Conservation (phyloP, 495 filamentous ascomycete species). For the Aspergillus bertholletiae region DNA sequence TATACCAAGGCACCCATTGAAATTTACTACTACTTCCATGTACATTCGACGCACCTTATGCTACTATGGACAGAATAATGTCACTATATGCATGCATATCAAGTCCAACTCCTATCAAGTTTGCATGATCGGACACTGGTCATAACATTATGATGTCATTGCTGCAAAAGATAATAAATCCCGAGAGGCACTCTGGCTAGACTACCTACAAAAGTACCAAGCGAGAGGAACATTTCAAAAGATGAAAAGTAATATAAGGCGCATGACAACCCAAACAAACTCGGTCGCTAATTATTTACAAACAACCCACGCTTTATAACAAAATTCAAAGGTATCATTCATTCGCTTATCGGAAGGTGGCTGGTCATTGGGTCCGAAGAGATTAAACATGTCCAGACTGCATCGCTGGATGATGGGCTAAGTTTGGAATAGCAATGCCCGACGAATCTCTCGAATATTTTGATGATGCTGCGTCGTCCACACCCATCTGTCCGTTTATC, state of each 20-base stretch:
- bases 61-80: no score
- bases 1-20: not conserved
- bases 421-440: conserved; percentile 36
- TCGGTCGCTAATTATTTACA: not conserved
- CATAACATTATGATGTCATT: not conserved
- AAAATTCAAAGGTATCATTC: not conserved
- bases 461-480: conserved; percentile 34
- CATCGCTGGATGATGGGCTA: conserved; percentile 48
- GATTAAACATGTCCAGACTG: conserved; percentile 25
- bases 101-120: not conserved
- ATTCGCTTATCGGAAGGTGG: not conserved
- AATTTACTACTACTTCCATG: not conserved
- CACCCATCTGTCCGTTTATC: conserved; percentile 35
- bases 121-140: not conserved
- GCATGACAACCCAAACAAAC: not conserved
- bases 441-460: conserved; percentile 34
- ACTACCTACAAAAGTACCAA: not conserved
- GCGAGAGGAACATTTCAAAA: not conserved
- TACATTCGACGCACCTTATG: no score
- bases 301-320: not conserved
- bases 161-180: not conserved
- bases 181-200: no score
- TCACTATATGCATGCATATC: not conserved
- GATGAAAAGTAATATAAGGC: not conserved
- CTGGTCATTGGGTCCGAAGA: not conserved